Evolutionary conservation across 2,329 filamentous ascomycete species (phyloP).

Genomic region (Blastomyces gilchristii): DNA sequence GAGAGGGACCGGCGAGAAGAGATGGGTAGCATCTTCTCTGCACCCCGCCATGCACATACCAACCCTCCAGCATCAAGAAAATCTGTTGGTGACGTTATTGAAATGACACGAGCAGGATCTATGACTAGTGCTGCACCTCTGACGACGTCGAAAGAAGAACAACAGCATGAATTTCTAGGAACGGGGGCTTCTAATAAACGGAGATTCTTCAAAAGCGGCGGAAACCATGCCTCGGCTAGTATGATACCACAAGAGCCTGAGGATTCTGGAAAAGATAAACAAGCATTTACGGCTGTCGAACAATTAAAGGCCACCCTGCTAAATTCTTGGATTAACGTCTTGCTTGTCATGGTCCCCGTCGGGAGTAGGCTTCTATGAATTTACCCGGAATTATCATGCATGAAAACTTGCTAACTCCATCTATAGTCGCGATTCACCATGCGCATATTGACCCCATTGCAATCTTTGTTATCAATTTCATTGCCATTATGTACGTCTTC

Average conservation of each 20-base stretch:
- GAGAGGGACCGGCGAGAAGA: background rate
- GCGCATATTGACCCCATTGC: slow-evolving; percentile 48
- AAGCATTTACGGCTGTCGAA: slow-evolving; percentile 29
- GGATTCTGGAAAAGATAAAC: slow-evolving; percentile 15
- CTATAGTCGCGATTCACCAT: slow-evolving; percentile 56
- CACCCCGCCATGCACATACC: background rate
- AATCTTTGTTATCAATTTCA: slow-evolving; percentile 82
- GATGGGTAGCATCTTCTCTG: slow-evolving; percentile 8
- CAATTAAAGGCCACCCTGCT: slow-evolving; percentile 58
- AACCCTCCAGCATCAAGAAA: background rate
- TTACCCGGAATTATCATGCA: background rate
- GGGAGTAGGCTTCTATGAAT: slow-evolving; percentile 43
- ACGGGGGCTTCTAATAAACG: slow-evolving; percentile 9
- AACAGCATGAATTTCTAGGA: background rate
- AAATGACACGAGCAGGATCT: background rate
- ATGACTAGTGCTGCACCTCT: background rate
- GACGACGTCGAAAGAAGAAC: background rate
- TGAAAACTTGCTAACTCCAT: background rate
- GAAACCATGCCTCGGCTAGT: slow-evolving; percentile 12
- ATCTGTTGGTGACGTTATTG: background rate
- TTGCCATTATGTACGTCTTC: slow-evolving; percentile 60
- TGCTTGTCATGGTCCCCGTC: slow-evolving; percentile 66
- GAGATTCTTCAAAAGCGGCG: slow-evolving; percentile 9
- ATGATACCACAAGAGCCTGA: slow-evolving; percentile 7
- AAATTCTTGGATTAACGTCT: slow-evolving; percentile 75